Evolutionary conservation across 495 filamentous ascomycete genomes (phyloP).

Genomic region (Glutinoglossum americanum): DNA sequence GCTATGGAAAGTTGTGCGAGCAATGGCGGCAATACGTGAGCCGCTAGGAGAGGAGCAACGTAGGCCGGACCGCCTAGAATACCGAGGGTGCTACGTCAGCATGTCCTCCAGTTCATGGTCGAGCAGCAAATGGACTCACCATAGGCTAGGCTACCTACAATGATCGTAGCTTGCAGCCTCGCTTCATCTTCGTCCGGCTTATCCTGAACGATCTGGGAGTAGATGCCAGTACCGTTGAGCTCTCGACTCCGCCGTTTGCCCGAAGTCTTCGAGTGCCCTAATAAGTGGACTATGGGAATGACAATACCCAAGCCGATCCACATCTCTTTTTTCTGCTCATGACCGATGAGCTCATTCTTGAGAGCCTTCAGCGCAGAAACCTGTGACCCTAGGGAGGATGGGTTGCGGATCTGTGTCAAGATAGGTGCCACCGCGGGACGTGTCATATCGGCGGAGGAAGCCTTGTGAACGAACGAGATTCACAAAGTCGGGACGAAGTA

Average conservation of each 20-base stretch:
- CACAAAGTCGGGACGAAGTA: not conserved
- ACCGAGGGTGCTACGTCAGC: not conserved
- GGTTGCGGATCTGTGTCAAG: constrained; percentile 37
- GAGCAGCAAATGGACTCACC: constrained; percentile 27
- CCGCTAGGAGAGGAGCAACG: constrained; percentile 48
- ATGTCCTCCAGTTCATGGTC: not conserved
- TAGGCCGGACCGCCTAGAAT: constrained; percentile 56
- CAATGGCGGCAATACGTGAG: constrained; percentile 39
- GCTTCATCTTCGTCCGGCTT: constrained; percentile 34
- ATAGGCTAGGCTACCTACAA: constrained; percentile 64
- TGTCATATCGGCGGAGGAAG: not conserved
- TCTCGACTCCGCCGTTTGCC: not conserved
- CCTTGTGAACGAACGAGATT: not conserved
- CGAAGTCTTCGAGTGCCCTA: constrained; percentile 14
- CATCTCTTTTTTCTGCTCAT: constrained; percentile 64
- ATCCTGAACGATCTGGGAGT: constrained; percentile 17
- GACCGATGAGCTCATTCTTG: constrained; percentile 80
- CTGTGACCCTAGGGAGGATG: constrained; percentile 37
- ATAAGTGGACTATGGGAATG: constrained; percentile 38
- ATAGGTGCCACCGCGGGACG: constrained; percentile 16
- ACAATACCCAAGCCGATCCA: constrained; percentile 52
- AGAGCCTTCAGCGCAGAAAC: constrained; percentile 42
- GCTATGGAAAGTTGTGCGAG: constrained; percentile 42
- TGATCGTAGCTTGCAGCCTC: constrained; percentile 56
- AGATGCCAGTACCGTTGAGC: not conserved